phyloP scores from a whole-genome alignment of 768 basidiomycete genomes.

The Tylopilus subfusipes region DNA sequence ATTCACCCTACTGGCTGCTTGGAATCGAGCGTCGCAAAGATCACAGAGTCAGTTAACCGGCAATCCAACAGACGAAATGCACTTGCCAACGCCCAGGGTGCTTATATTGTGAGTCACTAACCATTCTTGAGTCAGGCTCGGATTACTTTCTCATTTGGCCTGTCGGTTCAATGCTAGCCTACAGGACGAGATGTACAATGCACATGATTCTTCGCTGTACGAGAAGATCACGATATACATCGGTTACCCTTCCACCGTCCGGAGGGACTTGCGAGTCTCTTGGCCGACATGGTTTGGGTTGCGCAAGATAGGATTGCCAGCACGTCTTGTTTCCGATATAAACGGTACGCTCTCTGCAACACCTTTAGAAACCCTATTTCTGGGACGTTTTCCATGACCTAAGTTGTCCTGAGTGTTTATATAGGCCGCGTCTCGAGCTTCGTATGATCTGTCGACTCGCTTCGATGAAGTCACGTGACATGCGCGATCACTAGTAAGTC shows the following conservation, averaged over 20 bases:
- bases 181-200: not conserved
- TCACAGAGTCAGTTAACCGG: not conserved
- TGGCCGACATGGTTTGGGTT: not conserved
- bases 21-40: not conserved
- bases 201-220: not conserved
- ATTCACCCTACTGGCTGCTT: not conserved
- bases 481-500: not conserved
- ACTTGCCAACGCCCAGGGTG: not conserved
- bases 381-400: not conserved
- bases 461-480: conserved; percentile 4
- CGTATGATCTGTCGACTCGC: not conserved
- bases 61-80: not conserved
- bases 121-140: not conserved
- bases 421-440: not conserved
- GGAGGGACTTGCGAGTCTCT: not conserved
- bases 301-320: not conserved
- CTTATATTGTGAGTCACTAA: not conserved
- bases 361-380: not conserved
- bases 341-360: not conserved
- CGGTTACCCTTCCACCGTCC: not conserved
- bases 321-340: not conserved
- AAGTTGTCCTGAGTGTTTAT: not conserved
- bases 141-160: not conserved
- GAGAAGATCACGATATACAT: not conserved
- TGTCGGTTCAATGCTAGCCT: not conserved